Conservation (phyloP, 805 yeast genomes). For the Debaryomyces hansenii region DNA sequence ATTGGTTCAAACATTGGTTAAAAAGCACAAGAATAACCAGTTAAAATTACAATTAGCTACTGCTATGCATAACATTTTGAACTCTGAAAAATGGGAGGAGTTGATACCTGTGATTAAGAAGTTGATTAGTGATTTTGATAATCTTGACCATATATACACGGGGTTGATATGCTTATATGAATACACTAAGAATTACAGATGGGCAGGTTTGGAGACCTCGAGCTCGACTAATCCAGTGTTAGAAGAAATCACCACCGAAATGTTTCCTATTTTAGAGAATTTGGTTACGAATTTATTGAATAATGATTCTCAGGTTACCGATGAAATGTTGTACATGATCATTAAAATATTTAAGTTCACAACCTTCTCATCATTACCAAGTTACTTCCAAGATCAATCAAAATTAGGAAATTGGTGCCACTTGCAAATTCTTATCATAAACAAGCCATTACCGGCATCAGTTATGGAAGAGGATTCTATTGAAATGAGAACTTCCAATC, state of each 20-base stretch:
- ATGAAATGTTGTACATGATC: constrained; percentile 40
- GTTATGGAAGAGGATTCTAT: constrained; percentile 30
- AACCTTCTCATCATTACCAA: constrained; percentile 38
- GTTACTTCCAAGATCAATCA: constrained; percentile 33
- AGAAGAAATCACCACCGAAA: constrained; percentile 33
- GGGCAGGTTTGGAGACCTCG: constrained; percentile 46
- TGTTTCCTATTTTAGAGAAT: constrained; percentile 38
- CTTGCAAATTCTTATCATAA: constrained; percentile 35
- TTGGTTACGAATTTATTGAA: constrained; percentile 29
- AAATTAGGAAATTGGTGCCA: constrained; percentile 45
- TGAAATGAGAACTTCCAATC: constrained; percentile 38
- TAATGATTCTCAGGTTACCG: constrained; percentile 17
- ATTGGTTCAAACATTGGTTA: constrained; percentile 42
- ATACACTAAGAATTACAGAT: constrained; percentile 41
- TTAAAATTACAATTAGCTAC: constrained; percentile 58
- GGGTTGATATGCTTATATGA: constrained; percentile 42
- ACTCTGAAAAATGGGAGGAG: constrained; percentile 47
- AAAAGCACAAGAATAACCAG: constrained; percentile 31
- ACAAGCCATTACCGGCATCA: constrained; percentile 36
- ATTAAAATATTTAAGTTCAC: constrained; percentile 42
- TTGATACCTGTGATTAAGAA: constrained; percentile 38
- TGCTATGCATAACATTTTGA: constrained; percentile 54
- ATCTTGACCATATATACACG: constrained; percentile 37
- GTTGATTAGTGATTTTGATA: constrained; percentile 28
- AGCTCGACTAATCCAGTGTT: constrained; percentile 35